Conservation (phyloP, 1,139 yeast genomes). For the Pichia sp. region DNA sequence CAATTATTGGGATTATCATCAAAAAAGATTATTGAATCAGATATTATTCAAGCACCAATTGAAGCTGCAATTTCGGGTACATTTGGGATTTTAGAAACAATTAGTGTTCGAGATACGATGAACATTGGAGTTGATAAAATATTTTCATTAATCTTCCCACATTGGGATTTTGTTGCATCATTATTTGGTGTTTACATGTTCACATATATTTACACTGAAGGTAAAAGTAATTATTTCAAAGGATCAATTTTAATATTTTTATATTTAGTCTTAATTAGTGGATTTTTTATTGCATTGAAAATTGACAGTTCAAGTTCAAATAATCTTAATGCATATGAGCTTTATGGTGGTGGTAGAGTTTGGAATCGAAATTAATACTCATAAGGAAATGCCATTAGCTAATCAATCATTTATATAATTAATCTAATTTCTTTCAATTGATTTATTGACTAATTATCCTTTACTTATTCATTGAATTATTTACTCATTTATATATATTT, state of each 20-base stretch:
- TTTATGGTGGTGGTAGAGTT: conserved; percentile 9
- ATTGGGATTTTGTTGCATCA: conserved; percentile 91
- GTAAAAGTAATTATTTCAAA: conserved; percentile 91
- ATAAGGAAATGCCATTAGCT: neutral
- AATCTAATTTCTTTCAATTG: too few relatives aligned
- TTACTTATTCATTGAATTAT: too few relatives aligned
- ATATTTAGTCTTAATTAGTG: conserved; percentile 69
- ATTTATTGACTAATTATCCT: too few relatives aligned
- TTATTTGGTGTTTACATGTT: conserved; percentile 81
- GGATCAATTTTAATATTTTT: conserved; percentile 83
- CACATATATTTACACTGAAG: conserved; percentile 93
- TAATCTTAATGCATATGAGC: neutral
- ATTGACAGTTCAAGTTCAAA: conserved; percentile 21
- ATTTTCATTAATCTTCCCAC: conserved; percentile 83
- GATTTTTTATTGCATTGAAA: conserved; percentile 65
- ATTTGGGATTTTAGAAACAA: neutral
- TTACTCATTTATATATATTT: neutral
- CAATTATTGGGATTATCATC: conserved; percentile 6
- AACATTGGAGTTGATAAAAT: conserved; percentile 34
- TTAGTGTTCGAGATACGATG: neutral
- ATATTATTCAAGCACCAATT: conserved; percentile 21
- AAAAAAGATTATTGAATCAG: conserved; percentile 2
- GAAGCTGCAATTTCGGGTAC: neutral
- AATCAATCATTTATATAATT: too few relatives aligned
- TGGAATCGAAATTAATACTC: conserved; percentile 3